phyloP scores from a whole-genome alignment of 2,329 filamentous ascomycete species.

The Aspergillus sp. region DNA sequence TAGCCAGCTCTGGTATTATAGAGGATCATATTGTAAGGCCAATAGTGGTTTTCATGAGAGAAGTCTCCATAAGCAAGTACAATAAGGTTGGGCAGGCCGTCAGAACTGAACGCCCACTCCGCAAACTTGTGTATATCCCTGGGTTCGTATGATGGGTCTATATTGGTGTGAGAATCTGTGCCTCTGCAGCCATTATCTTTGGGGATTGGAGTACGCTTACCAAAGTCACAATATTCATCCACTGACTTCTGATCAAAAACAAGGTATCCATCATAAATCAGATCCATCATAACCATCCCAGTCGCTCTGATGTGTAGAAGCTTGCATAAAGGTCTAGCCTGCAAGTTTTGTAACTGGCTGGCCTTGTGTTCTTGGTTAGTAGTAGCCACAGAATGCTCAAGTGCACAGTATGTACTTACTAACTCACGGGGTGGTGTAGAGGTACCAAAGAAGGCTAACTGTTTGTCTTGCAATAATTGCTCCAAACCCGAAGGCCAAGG shows the following conservation, averaged over 20 bases:
- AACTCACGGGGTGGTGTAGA: not conserved
- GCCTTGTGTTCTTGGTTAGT: not conserved
- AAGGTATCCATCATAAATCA: no score
- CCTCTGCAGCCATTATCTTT: no score
- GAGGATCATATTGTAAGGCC: no score
- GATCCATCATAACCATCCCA: not conserved
- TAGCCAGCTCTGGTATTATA: no score
- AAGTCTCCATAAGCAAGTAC: conserved; percentile 6
- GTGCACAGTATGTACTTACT: not conserved
- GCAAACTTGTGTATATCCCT: not conserved
- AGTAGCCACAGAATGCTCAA: not conserved
- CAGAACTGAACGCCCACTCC: conserved; percentile 6
- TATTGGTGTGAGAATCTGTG: no score
- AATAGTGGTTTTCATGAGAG: not conserved
- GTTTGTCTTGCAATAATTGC: not conserved
- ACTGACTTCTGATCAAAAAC: no score
- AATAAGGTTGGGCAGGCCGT: not conserved
- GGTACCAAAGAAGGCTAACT: not conserved
- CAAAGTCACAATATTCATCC: no score
- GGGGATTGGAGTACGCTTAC: no score
- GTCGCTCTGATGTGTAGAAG: not conserved
- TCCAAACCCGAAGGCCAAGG: not conserved
- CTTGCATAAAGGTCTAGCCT: not conserved
- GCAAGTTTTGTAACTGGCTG: not conserved
- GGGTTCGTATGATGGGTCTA: no score